Evolutionary conservation across 495 filamentous ascomycete species (phyloP), one percentile per base, ranked within the genome.

Genomic region (Penicillium canescens): DNA sequence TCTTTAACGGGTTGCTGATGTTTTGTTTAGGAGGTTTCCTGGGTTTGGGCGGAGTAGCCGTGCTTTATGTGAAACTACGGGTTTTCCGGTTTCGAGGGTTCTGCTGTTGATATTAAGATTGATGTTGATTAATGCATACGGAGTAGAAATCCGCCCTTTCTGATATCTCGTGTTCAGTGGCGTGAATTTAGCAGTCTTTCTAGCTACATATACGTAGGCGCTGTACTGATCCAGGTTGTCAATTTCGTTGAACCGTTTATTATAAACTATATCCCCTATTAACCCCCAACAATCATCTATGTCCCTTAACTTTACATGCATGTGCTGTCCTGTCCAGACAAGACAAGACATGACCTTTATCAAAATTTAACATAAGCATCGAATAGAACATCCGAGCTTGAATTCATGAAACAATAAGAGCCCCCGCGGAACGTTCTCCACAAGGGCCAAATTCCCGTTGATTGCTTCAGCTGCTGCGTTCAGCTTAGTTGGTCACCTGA

Each of bases 401-500:
- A n/a, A 51, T 51, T 51, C 49, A 20, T 51, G 49, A 51, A 42
- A 59, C 46, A 55, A 59, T 41, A 56, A 28, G 48, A 16, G 42
- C 31, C 43, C 49, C 34, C 50, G 14, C 35, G 13, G 39, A 46
- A 44, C 26, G 24, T 28, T 37, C 37, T 46, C 39, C 56, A 46
- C 12, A n/a, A 38, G 41, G 28, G 20, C 42, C 39, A 35, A 24
- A 36, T 47, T 44, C 48, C 41, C 42, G 42, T 40, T n/a, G 34
- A 57, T 44, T 43, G 46, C 52, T 43, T 33, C 35, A 56, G 28
- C 33, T 48, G 54, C 31, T 36, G 34, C 20, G 34, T 13, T 18
- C 26, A 3, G 37, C 33, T 62, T 56, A 67, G 38, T 38, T 59
- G 47, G 64, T 67, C 38, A 58, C 26, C 46, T 56, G 49, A 38